phyloP scores from a whole-genome alignment of 83 land plant genomes.

The Picea abies region DNA sequence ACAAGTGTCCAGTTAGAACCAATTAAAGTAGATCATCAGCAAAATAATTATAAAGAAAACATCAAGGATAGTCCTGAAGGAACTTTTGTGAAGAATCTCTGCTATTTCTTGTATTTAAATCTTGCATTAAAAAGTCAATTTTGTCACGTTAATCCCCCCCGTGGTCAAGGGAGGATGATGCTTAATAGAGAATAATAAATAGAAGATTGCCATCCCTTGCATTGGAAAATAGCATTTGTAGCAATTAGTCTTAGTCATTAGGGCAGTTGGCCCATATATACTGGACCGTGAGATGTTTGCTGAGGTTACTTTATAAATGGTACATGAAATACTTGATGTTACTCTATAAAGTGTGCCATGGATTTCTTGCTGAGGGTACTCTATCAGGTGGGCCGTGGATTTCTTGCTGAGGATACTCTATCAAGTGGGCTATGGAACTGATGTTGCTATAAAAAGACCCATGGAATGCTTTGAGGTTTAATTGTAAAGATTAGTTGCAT shows the following conservation, averaged over 20 bases:
- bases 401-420: not conserved
- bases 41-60: not conserved
- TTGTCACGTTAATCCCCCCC: not conserved
- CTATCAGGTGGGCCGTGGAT: not conserved
- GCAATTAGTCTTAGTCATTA: not conserved
- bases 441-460: not conserved
- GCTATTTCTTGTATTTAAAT: not conserved
- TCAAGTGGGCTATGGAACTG: not conserved
- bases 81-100: not conserved
- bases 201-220: not conserved
- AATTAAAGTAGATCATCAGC: constrained; percentile 11
- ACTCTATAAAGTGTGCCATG: not conserved
- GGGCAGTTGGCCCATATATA: not conserved
- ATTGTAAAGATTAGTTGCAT: not conserved
- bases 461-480: not conserved
- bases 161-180: not conserved
- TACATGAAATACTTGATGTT: not conserved
- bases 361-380: not conserved
- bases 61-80: not conserved
- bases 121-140: not conserved
- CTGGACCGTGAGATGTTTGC: not conserved
- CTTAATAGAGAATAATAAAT: not conserved
- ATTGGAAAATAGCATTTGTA: not conserved
- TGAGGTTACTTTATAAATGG: not conserved
- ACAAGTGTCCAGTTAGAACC: not conserved